phyloP scores from a whole-genome alignment of 805 yeast species.

The Yarrowia keelungensis region DNA sequence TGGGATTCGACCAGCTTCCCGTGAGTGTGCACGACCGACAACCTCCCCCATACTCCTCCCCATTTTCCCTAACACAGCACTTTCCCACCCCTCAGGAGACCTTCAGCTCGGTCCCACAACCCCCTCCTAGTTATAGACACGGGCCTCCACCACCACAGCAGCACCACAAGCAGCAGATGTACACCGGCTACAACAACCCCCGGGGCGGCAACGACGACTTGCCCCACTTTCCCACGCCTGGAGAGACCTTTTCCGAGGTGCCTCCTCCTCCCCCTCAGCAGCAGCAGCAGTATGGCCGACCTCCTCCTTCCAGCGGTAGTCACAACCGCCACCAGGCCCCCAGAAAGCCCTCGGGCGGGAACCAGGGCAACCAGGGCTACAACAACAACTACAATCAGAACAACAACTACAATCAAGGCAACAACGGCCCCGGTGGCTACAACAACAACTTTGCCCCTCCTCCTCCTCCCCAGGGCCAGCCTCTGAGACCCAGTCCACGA shows the following conservation, averaged over 20 bases:
- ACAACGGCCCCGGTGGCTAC: background rate
- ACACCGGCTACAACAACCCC: conserved; percentile 32
- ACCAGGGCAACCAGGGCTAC: conserved; percentile 15
- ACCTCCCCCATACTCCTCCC: conserved; percentile 13
- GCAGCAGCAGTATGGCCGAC: conserved; percentile 35
- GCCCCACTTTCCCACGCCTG: conserved; percentile 36
- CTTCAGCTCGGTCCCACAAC: conserved; percentile 29
- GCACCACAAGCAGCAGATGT: conserved; percentile 22
- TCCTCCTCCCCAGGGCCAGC: conserved; percentile 1
- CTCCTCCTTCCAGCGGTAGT: conserved; percentile 9
- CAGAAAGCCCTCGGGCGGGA: conserved; percentile 27
- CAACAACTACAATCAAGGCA: conserved; percentile 12
- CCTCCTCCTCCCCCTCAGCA: conserved; percentile 20
- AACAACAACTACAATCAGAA: conserved; percentile 1
- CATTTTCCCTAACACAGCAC: conserved; percentile 37
- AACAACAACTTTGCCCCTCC: conserved; percentile 15
- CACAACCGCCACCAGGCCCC: conserved; percentile 24
- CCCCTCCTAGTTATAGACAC: conserved; percentile 31
- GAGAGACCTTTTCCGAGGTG: conserved; percentile 13
- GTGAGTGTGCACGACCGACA: conserved; percentile 30
- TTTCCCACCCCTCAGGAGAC: conserved; percentile 37
- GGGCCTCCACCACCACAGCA: conserved; percentile 12
- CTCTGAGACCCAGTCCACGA: conserved; percentile 21
- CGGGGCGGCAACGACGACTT: conserved; percentile 25
- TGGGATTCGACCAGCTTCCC: conserved; percentile 38